Evolutionary conservation across 2,329 filamentous ascomycete genomes (phyloP).

Genomic region (Laburnicola sp.): DNA sequence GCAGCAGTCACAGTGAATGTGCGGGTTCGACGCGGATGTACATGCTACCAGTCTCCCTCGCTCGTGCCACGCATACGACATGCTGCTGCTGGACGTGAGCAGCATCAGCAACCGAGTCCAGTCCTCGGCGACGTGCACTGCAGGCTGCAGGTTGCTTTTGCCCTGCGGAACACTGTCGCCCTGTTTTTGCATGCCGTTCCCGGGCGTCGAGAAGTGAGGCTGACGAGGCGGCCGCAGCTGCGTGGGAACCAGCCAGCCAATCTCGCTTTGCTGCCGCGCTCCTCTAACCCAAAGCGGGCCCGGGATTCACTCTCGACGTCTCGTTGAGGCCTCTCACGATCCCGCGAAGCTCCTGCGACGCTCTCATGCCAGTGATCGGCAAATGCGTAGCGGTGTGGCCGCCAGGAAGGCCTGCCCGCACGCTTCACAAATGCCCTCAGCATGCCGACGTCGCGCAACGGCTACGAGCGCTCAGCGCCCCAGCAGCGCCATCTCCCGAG

Average conservation of each 20-base stretch:
- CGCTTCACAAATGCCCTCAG: slow-evolving; percentile 32
- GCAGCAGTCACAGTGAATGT: not conserved
- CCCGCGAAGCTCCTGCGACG: slow-evolving; percentile 20
- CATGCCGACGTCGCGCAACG: slow-evolving; percentile 14
- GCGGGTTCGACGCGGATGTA: not conserved
- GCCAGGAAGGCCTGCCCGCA: slow-evolving; percentile 30
- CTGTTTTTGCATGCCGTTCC: slow-evolving; percentile 20
- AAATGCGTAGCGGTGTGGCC: slow-evolving; percentile 35
- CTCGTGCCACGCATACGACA: not conserved
- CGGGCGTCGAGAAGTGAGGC: slow-evolving; percentile 34
- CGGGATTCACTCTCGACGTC: slow-evolving; percentile 16
- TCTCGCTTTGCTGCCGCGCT: slow-evolving; percentile 17
- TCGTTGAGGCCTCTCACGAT: slow-evolving; percentile 19
- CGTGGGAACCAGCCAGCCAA: slow-evolving; percentile 22
- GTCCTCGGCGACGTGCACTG: not conserved
- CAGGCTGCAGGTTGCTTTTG: slow-evolving; percentile 8
- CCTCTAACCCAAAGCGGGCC: slow-evolving; percentile 17
- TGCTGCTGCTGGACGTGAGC: slow-evolving; percentile 4
- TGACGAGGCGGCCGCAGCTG: slow-evolving; percentile 26
- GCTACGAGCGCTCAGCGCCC: slow-evolving; percentile 22
- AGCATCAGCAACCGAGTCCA: slow-evolving; percentile 2
- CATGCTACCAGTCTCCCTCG: too few relatives aligned
- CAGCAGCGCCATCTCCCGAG: slow-evolving; percentile 25
- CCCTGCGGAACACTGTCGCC: slow-evolving; percentile 26
- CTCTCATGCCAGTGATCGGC: slow-evolving; percentile 17